These are phyloP conservation scores for Tolypocladium pustulatum DNA, from an alignment of 2,329 filamentous ascomycete genomes.

Conservation along the genomic window DNA sequence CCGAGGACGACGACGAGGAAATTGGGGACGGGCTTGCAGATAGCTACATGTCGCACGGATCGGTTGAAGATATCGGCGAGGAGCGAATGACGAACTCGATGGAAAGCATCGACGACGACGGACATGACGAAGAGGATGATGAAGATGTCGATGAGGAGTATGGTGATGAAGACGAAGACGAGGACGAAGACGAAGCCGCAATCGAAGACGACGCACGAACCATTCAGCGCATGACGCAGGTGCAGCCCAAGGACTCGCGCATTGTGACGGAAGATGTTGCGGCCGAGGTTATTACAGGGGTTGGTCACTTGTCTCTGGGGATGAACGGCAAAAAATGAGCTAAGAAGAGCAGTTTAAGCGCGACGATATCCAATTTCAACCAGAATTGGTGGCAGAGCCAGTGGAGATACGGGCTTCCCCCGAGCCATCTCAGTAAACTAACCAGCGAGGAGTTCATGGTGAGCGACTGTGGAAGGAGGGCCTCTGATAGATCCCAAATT, in stretches of 20 bases:
- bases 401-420: slow-evolving; percentile 16
- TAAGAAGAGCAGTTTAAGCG: slow-evolving; percentile 14
- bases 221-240: slow-evolving; percentile 6
- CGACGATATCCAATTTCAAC: slow-evolving; percentile 2
- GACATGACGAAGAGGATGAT: slow-evolving; percentile 24
- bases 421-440: neutral
- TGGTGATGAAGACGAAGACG: too few species aligned
- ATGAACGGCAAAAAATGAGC: slow-evolving; percentile 22
- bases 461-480: neutral
- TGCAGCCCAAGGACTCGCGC: slow-evolving; percentile 5
- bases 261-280: slow-evolving; percentile 32
- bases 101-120: slow-evolving; percentile 31
- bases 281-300: slow-evolving; percentile 49
- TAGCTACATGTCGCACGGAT: slow-evolving; percentile 44
- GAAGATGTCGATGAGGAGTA: slow-evolving; percentile 25
- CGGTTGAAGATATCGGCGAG: slow-evolving; percentile 24
- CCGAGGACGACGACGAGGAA: slow-evolving; percentile 33
- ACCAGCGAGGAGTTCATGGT: neutral
- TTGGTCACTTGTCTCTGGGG: slow-evolving; percentile 41
- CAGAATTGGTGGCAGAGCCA: slow-evolving; percentile 11
- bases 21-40: slow-evolving; percentile 34
- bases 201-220: slow-evolving; percentile 8
- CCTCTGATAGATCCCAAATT: neutral
- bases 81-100: slow-evolving; percentile 28
- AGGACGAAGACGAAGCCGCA: slow-evolving; percentile 11